Evolutionary conservation across 1,284 basidiomycete species (phyloP).

Genomic region (Mycena citricolor): DNA sequence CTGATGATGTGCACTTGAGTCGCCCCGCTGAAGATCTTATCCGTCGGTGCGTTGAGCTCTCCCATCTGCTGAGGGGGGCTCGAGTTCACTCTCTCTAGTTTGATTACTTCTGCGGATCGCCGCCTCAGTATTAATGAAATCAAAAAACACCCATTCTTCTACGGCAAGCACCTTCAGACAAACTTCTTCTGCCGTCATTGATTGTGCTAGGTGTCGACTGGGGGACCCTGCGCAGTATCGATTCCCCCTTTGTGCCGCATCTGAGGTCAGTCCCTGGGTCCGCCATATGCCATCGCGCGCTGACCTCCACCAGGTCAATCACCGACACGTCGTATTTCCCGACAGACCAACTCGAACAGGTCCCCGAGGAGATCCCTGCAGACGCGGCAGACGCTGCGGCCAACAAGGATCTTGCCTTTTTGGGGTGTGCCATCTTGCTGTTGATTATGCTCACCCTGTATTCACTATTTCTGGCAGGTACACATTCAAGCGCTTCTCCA

Average conservation of each 20-base stretch:
- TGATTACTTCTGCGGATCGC: conserved; percentile 86
- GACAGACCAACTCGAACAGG: conserved; percentile 93
- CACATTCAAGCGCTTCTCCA: conserved; percentile 71
- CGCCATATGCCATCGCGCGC: no score
- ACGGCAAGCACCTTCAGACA: conserved; percentile 49
- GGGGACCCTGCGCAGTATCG: conserved; percentile 85
- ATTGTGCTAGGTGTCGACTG: conserved; percentile 69
- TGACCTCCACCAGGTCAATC: conserved; percentile 11
- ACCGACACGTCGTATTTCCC: conserved; percentile 74
- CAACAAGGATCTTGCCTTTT: conserved; percentile 88
- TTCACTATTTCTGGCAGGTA: conserved; percentile 49
- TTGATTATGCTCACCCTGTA: conserved; percentile 7
- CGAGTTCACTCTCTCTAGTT: conserved; percentile 38
- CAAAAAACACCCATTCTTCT: conserved; percentile 94
- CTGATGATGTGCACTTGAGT: conserved; percentile 94
- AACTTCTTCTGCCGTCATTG: not conserved
- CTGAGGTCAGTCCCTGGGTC: conserved; percentile 76
- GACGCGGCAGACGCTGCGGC: conserved; percentile 57
- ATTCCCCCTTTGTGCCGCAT: conserved; percentile 94
- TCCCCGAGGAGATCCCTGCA: conserved; percentile 61
- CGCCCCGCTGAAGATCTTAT: conserved; percentile 93
- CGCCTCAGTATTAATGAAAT: conserved; percentile 86
- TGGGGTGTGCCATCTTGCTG: conserved; percentile 61
- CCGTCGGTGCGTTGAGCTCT: conserved; percentile 56
- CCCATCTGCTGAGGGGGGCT: conserved; percentile 4